Evolutionary conservation across 2,329 filamentous ascomycete genomes (phyloP).

Genomic region (Torrubiellomyces zombiae): DNA sequence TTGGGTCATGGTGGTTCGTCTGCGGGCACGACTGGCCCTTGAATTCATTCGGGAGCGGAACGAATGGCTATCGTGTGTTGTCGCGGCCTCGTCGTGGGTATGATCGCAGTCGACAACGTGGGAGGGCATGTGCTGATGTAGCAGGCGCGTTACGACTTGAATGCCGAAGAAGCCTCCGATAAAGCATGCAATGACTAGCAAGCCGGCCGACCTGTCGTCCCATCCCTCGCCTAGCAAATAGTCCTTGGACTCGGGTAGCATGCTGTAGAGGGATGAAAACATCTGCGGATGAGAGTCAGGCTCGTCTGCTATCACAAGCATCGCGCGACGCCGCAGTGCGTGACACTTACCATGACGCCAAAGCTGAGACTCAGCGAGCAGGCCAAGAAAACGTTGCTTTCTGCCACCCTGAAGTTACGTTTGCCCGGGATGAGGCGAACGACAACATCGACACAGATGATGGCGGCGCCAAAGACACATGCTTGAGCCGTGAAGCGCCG

Average conservation of each 20-base stretch:
- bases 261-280: slow-evolving; percentile 82
- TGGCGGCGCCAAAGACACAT: slow-evolving; percentile 57
- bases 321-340: not conserved
- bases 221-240: slow-evolving; percentile 59
- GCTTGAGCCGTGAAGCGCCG: slow-evolving; percentile 22
- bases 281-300: slow-evolving; percentile 35
- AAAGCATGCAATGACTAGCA: slow-evolving; percentile 54
- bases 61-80: slow-evolving; percentile 10
- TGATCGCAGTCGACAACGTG: slow-evolving; percentile 72
- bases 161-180: slow-evolving; percentile 59
- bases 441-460: slow-evolving; percentile 76
- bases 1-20: slow-evolving; percentile 11
- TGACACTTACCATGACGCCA: slow-evolving; percentile 68
- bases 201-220: slow-evolving; percentile 47
- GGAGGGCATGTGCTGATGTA: slow-evolving; percentile 61
- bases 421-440: slow-evolving; percentile 57
- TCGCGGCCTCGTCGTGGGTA: slow-evolving; percentile 40
- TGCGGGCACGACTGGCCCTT: slow-evolving; percentile 14
- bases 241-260: slow-evolving; percentile 71
- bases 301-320: not conserved
- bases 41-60: slow-evolving; percentile 13
- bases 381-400: slow-evolving; percentile 77
- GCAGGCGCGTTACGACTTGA: slow-evolving; percentile 51
- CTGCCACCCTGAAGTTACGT: slow-evolving; percentile 68
- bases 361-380: slow-evolving; percentile 84